phyloP scores from a whole-genome alignment of 129 eudicot species.

The Sambucus nigra region DNA sequence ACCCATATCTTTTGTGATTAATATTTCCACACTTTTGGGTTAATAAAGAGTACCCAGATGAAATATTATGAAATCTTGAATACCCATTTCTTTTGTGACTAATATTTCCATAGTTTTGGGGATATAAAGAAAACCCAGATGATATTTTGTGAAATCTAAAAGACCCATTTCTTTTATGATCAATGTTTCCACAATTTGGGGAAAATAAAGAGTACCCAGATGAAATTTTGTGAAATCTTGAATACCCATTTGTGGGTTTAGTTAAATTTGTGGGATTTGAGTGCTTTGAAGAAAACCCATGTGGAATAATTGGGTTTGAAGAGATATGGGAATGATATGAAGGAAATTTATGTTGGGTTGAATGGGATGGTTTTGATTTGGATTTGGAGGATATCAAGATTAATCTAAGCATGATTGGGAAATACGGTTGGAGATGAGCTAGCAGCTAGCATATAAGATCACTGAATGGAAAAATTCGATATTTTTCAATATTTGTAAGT shows the following conservation, averaged over 20 bases:
- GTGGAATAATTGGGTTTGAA: too few relatives aligned
- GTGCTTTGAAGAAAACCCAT: too few relatives aligned
- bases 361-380: neutral
- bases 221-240: neutral
- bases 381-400: neutral
- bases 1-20: slow-evolving; percentile 5
- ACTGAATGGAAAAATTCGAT: too few relatives aligned
- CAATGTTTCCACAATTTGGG: too few relatives aligned
- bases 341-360: neutral
- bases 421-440: too few relatives aligned
- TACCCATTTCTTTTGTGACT: slow-evolving; percentile 2
- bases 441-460: too few relatives aligned
- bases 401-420: neutral
- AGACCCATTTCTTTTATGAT: slow-evolving; percentile 5
- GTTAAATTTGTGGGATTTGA: neutral
- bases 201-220: slow-evolving; percentile 14
- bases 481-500: too few relatives aligned
- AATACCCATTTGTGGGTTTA: neutral
- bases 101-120: neutral
- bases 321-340: neutral
- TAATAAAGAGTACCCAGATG: slow-evolving; percentile 11
- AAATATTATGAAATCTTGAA: too few relatives aligned
- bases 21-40: too few relatives aligned
- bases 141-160: neutral
- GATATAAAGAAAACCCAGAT: slow-evolving; percentile 30